These are phyloP conservation scores for Trichoderma koningii DNA, from an alignment of 2,329 filamentous ascomycete genomes.

Conservation along the genomic window DNA sequence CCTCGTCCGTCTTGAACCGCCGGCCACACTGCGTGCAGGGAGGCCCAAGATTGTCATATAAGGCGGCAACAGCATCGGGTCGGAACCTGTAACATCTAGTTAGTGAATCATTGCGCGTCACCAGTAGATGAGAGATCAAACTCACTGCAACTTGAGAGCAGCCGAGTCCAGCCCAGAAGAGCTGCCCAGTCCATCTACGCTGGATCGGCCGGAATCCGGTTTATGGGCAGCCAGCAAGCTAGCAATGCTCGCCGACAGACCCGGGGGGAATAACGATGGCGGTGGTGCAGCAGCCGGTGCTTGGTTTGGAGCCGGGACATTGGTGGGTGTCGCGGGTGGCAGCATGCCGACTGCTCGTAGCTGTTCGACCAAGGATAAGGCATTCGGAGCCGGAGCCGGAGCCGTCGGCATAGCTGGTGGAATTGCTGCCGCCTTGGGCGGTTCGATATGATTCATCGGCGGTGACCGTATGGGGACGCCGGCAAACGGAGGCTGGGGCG, in stretches of 20 bases:
- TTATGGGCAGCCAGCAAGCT: conserved; percentile 41
- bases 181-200: conserved; percentile 47
- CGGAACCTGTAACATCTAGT: conserved; percentile 58
- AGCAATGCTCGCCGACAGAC: conserved; percentile 42
- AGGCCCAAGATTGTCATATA: conserved; percentile 82
- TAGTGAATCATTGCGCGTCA: conserved; percentile 18
- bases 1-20: conserved; percentile 75
- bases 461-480: conserved; percentile 53
- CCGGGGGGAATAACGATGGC: conserved; percentile 36
- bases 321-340: conserved; percentile 47
- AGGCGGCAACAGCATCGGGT: conserved; percentile 68
- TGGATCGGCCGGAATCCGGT: conserved; percentile 31
- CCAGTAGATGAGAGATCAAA: conserved; percentile 31
- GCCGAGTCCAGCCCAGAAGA: conserved; percentile 65
- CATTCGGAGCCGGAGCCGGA: not conserved
- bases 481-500: conserved; percentile 43
- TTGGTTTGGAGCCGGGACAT: conserved; percentile 41
- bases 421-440: conserved; percentile 31
- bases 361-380: conserved; percentile 60
- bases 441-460: conserved; percentile 47
- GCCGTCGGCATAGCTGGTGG: not conserved
- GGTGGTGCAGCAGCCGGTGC: conserved; percentile 28
- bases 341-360: conserved; percentile 70
- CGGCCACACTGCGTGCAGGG: conserved; percentile 91
- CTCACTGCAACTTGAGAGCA: conserved; percentile 72